These are phyloP conservation scores for Fusarium sp. DNA, from an alignment of 2,329 filamentous ascomycete species.

Conservation along the genomic window DNA sequence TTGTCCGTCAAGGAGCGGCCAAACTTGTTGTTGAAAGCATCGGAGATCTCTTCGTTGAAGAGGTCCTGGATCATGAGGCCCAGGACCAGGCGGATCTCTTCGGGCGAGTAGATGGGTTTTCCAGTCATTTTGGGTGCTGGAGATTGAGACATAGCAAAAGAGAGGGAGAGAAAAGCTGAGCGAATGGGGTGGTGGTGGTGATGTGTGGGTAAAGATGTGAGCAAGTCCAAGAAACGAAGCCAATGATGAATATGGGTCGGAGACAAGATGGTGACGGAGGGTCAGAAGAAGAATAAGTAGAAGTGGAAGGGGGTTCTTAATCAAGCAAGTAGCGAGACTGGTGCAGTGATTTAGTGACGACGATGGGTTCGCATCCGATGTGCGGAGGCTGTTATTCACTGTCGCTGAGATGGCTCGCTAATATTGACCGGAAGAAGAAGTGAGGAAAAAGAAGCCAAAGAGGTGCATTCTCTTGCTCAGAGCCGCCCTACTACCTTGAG, in stretches of 20 bases:
- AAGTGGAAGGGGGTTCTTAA: not conserved
- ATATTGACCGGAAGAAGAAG: not conserved
- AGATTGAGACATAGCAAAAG: not conserved
- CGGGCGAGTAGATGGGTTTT: slow-evolving; percentile 52
- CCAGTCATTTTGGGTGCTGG: slow-evolving; percentile 40
- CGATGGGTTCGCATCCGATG: too few relatives aligned
- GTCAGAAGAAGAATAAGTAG: not conserved
- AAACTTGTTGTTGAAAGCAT: slow-evolving; percentile 50
- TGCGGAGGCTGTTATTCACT: slow-evolving; percentile 18
- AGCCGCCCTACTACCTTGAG: not conserved
- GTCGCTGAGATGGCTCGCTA: not conserved
- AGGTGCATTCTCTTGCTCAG: not conserved
- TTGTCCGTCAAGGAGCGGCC: slow-evolving; percentile 51
- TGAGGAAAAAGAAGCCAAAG: not conserved
- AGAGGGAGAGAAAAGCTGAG: not conserved
- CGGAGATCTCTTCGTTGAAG: slow-evolving; percentile 48
- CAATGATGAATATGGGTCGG: too few relatives aligned
- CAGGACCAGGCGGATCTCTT: slow-evolving; percentile 57
- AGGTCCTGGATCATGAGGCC: slow-evolving; percentile 45
- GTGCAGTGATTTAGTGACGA: too few relatives aligned
- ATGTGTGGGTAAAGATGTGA: not conserved
- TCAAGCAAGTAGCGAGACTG: not conserved
- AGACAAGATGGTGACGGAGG: not conserved
- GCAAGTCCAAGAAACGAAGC: not conserved
- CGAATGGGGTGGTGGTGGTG: not conserved